phyloP scores from a whole-genome alignment of 1,284 basidiomycete genomes.

The Puccinia triticina region DNA sequence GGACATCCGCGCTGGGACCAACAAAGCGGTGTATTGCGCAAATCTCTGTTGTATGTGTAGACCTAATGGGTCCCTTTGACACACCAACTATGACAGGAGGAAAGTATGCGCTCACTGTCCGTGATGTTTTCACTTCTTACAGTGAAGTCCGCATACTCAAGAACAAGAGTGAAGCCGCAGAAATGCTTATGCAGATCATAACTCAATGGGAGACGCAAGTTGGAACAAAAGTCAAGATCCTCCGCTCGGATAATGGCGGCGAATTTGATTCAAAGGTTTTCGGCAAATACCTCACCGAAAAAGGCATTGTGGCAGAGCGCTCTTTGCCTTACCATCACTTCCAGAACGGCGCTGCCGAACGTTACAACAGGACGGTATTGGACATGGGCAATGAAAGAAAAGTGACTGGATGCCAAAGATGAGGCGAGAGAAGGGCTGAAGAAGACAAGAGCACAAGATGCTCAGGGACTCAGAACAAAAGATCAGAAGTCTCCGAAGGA shows the following conservation, averaged over 20 bases:
- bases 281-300: not conserved
- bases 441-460: too few species aligned
- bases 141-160: conserved; percentile 5
- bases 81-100: not conserved
- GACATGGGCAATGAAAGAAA: conserved; percentile 33
- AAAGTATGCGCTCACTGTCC: not conserved
- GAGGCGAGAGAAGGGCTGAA: too few species aligned
- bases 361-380: not conserved
- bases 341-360: not conserved
- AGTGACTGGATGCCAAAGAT: too few species aligned
- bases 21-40: not conserved
- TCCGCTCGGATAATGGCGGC: too few species aligned
- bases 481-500: too few species aligned
- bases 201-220: not conserved
- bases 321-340: conserved; percentile 4
- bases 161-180: too few species aligned
- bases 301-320: conserved; percentile 1
- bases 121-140: not conserved
- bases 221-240: not conserved
- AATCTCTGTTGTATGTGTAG: not conserved
- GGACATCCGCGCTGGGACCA: not conserved
- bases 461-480: too few species aligned
- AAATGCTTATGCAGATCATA: not conserved
- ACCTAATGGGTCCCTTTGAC: conserved; percentile 25
- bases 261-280: not conserved